Evolutionary conservation across 768 basidiomycete genomes (phyloP).

Genomic region (Amanita rimosa): DNA sequence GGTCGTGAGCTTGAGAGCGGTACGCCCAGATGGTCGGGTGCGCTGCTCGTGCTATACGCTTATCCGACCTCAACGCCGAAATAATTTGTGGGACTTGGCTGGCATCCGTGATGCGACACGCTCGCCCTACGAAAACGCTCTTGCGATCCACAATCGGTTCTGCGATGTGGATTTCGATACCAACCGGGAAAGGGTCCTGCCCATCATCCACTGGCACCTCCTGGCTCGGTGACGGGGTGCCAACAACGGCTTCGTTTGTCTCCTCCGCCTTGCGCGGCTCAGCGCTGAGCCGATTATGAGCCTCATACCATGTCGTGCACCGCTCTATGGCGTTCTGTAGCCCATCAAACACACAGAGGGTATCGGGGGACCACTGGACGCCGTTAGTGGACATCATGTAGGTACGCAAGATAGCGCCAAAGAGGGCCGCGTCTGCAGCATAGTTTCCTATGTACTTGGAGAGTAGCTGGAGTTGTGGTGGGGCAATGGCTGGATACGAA

Average conservation of each 20-base stretch:
- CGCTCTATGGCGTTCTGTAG: slow-evolving; percentile 63
- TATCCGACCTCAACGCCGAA: slow-evolving; percentile 56
- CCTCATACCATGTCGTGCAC: slow-evolving; percentile 60
- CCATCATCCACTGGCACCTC: neutral
- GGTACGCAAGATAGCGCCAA: slow-evolving; percentile 68
- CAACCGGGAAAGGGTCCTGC: slow-evolving; percentile 30
- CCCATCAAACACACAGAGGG: slow-evolving; percentile 82
- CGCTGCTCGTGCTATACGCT: slow-evolving; percentile 61
- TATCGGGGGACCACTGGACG: slow-evolving; percentile 65
- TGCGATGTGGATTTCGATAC: slow-evolving; percentile 55
- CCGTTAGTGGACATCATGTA: slow-evolving; percentile 74
- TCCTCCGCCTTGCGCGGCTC: slow-evolving; percentile 46
- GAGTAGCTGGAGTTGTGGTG: slow-evolving; percentile 78
- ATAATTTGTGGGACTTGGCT: slow-evolving; percentile 67
- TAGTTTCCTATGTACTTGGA: slow-evolving; percentile 78
- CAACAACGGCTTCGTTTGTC: slow-evolving; percentile 19
- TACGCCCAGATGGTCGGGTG: slow-evolving; percentile 79
- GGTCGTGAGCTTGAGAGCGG: slow-evolving; percentile 81
- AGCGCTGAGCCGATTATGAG: slow-evolving; percentile 43
- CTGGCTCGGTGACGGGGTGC: neutral
- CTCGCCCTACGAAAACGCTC: slow-evolving; percentile 78
- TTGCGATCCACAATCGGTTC: slow-evolving; percentile 83
- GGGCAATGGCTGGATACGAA: slow-evolving; percentile 52
- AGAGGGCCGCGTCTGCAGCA: slow-evolving; percentile 60
- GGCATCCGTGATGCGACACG: slow-evolving; percentile 69